A percentile compares a stretch with the other conserved stretches of the same genome.
These are phyloP conservation scores for Miscanthus lutarioriparius DNA, from an alignment of 176 grass and related monocot genomes.

Conservation along the genomic window DNA sequence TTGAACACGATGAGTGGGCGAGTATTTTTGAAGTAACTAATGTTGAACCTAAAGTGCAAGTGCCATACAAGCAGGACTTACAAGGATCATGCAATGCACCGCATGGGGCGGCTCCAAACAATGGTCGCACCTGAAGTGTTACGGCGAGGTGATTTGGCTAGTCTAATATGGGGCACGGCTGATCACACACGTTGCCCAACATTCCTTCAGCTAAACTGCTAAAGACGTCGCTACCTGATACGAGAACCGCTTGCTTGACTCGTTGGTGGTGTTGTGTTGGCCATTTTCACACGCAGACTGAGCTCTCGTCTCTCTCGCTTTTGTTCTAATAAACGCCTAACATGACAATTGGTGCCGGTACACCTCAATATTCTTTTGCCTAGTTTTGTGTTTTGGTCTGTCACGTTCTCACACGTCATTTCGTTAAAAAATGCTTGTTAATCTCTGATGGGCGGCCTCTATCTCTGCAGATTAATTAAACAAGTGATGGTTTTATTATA, in stretches of 20 bases:
- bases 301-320: constrained; percentile 7
- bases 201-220: constrained; percentile 21
- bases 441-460: constrained; percentile 25
- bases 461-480: constrained; percentile 5
- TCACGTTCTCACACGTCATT: constrained; percentile 29
- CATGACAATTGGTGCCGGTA: not conserved
- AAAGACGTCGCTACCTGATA: not conserved
- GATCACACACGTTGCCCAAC: constrained; percentile 15
- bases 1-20: not conserved
- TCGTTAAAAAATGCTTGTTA: constrained; percentile 12
- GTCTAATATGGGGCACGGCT: not conserved
- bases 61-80: not conserved
- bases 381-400: not conserved
- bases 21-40: not conserved
- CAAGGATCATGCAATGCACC: not conserved
- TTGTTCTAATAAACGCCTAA: constrained; percentile 30
- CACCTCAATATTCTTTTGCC: not conserved
- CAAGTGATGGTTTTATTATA: constrained; percentile 30
- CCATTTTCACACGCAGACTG: constrained; percentile 11
- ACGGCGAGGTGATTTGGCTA: not conserved
- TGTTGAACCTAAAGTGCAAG: not conserved
- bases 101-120: not conserved
- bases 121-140: not conserved
- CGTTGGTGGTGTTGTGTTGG: not conserved
- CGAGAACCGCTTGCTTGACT: constrained; percentile 19